Evolutionary conservation across 2,329 filamentous ascomycete species (phyloP), one percentile per base, ranked within the genome.

Genomic region (Sporothrix dimorphospora): DNA sequence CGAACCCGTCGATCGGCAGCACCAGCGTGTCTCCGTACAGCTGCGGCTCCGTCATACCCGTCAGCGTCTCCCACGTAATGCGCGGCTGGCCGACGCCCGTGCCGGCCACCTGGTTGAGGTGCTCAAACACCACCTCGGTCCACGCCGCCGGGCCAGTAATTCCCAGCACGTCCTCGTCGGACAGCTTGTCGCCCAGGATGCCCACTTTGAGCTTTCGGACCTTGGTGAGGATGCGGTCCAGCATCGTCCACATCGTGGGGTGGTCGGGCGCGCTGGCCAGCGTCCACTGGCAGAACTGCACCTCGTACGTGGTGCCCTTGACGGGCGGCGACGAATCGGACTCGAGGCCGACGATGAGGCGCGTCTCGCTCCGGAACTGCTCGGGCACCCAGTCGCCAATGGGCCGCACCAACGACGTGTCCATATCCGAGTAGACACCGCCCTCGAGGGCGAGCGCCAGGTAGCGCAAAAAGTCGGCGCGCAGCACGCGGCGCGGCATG

Each of bases 341-440:
- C 70, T 81, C 80, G 70, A 80, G 76, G 9, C 79, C 79, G 27
- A 81, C 75, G 14, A 81, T 71, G n/a, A 80, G 76, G 3, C 74
- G 74, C 2, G 75, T 75, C 2, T 59, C 27, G 66, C 73, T 69
- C 21, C 75, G 74, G 30, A 76, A 45, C 9, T 65, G n/a, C 14
- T 69, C 61, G 7, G 77, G 77, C 4, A 79, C 73, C 78, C 78
- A 79, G 9, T 74, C 66, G 55, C 85, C 79, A 63, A 89, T 78
- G 0, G 86, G 84, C 30, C 59, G 78, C 14, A 85, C 85, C 76
- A 89, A 30, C 2, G 45, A n/a, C 14, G 89, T 87, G 76, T 90
- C 88, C 57, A 88, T 87, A 75, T 90, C 88, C n/a, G 86, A 83
- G 77, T 89, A 90, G 12, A 85, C 76, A 40, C 84, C 81, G 47